phyloP scores from a whole-genome alignment of 2,329 filamentous ascomycete genomes.

The Drechslerella coelobrocha region DNA sequence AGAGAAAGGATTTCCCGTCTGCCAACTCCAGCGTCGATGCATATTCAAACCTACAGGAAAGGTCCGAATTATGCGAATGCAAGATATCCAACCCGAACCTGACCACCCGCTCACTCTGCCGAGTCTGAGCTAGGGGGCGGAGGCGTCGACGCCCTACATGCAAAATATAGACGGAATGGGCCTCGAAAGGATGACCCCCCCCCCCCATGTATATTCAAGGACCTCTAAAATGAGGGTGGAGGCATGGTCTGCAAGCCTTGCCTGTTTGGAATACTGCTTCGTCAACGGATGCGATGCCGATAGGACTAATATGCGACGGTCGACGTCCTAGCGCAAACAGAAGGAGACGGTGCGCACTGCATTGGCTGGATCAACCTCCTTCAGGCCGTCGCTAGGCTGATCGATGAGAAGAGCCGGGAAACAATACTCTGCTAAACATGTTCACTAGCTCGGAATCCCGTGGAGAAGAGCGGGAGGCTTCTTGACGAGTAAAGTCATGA shows the following conservation, averaged over 20 bases:
- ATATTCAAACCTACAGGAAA: neutral
- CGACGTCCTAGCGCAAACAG: conserved; percentile 3
- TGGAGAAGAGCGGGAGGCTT: too few relatives aligned
- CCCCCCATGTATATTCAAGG: neutral
- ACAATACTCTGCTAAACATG: neutral
- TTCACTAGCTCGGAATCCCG: neutral
- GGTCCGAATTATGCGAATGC: conserved; percentile 33
- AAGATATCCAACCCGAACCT: conserved; percentile 27
- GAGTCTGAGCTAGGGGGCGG: neutral
- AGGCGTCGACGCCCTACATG: neutral
- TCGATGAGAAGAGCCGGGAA: neutral
- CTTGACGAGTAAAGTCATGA: neutral
- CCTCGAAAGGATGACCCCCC: neutral
- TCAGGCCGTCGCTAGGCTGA: too few relatives aligned
- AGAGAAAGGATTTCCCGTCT: conserved; percentile 34
- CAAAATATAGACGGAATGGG: too few relatives aligned
- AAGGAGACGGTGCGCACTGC: neutral
- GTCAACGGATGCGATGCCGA: conserved; percentile 22
- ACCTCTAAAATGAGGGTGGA: conserved; percentile 13
- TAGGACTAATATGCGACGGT: neutral
- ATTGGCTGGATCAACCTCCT: conserved; percentile 1
- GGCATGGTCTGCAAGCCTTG: neutral
- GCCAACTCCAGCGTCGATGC: conserved; percentile 6
- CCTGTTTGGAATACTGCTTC: conserved; percentile 1
- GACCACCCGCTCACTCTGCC: neutral